These are phyloP conservation scores for Rubia peregrina DNA, from an alignment of 305 asterid species.

Conservation along the genomic window DNA sequence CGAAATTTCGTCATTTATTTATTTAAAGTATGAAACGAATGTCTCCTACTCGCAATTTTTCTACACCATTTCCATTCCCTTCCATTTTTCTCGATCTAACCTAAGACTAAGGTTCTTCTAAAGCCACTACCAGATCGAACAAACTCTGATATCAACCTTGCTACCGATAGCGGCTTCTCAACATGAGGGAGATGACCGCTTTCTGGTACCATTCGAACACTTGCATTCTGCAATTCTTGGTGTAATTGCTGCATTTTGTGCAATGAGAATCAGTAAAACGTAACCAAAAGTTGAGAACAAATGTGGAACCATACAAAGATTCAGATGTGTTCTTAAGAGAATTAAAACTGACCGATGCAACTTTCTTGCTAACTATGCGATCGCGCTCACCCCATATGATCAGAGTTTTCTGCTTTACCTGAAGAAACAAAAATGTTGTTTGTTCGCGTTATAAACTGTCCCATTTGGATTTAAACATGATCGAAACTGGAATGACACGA, in stretches of 20 bases:
- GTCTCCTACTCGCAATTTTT: too few relatives aligned
- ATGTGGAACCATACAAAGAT: not conserved
- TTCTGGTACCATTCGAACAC: constrained; percentile 32
- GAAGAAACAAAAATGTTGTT: not conserved
- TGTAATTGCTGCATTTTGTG: constrained; percentile 45
- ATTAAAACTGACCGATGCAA: constrained; percentile 43
- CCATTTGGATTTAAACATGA: not conserved
- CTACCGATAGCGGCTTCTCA: constrained; percentile 59
- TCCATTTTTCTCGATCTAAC: not conserved
- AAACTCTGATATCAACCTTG: constrained; percentile 56
- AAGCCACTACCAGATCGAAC: constrained; percentile 15
- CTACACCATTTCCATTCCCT: too few relatives aligned
- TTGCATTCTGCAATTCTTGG: constrained; percentile 51
- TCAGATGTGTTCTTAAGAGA: not conserved
- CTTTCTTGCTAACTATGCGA: constrained; percentile 42
- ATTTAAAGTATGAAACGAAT: too few relatives aligned
- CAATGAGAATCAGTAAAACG: not conserved
- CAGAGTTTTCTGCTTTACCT: constrained; percentile 62
- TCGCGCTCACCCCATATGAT: constrained; percentile 63
- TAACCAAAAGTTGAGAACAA: constrained; percentile 2
- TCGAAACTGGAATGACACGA: not conserved
- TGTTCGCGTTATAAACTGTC: too few relatives aligned
- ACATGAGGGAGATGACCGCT: constrained; percentile 87
- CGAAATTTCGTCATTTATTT: too few relatives aligned
- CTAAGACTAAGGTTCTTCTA: not conserved